Evolutionary conservation across 2,329 filamentous ascomycete species (phyloP).

Genomic region (Cercospora zeina): DNA sequence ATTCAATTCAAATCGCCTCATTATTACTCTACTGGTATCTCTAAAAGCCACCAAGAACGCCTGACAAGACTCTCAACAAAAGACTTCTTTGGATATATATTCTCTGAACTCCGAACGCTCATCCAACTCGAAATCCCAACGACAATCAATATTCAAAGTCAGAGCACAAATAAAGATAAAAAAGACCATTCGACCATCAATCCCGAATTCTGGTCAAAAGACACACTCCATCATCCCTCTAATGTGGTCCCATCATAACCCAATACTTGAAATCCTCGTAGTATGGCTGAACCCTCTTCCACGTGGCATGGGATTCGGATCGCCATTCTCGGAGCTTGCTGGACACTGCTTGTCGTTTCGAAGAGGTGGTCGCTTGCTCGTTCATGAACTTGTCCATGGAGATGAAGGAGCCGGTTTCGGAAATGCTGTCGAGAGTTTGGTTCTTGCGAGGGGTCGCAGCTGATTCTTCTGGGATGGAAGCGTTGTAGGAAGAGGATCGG

Average conservation of each 20-base stretch:
- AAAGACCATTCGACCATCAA: too few relatives aligned
- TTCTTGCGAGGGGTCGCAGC: constrained; percentile 1
- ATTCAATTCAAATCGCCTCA: too few relatives aligned
- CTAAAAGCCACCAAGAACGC: too few relatives aligned
- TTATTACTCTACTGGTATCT: too few relatives aligned
- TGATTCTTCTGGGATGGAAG: constrained; percentile 2
- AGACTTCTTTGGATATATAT: too few relatives aligned
- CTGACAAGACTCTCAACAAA: too few relatives aligned
- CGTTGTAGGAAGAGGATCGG: constrained; percentile 9
- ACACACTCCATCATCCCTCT: neutral
- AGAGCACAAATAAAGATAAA: too few relatives aligned
- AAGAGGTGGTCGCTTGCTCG: constrained; percentile 3
- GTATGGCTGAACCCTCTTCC: constrained; percentile 19
- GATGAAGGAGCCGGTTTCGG: constrained; percentile 12
- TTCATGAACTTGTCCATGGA: constrained; percentile 15
- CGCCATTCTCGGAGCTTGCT: constrained; percentile 18
- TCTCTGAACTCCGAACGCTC: too few relatives aligned
- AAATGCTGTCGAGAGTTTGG: neutral
- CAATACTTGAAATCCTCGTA: constrained; percentile 21
- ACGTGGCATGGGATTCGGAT: constrained; percentile 15
- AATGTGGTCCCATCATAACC: constrained; percentile 22
- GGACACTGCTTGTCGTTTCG: constrained; percentile 15
- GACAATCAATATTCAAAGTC: too few relatives aligned
- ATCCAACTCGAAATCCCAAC: too few relatives aligned
- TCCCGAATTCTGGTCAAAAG: too few relatives aligned